phyloP scores from a whole-genome alignment of 805 yeast species.

The Saccharomycopsis capsularis region DNA sequence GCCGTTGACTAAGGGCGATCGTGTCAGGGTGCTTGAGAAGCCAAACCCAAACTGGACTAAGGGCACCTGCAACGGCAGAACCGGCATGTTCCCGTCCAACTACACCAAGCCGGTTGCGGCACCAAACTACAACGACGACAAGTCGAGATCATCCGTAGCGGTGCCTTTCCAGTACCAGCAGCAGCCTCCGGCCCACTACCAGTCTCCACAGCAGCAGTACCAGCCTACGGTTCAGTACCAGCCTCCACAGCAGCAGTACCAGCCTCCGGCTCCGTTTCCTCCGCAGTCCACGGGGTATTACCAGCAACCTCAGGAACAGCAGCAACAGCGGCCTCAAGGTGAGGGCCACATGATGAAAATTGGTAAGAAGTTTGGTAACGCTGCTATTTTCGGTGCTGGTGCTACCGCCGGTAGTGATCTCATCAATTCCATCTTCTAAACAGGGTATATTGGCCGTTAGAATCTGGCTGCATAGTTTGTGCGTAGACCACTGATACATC shows the following conservation, averaged over 20 bases:
- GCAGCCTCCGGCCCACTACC: constrained; percentile 3
- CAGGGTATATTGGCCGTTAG: too few species aligned
- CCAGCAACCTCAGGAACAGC: constrained; percentile 32
- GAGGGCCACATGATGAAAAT: constrained; percentile 44
- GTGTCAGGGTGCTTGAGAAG: constrained; percentile 61
- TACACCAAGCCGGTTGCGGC: constrained; percentile 46
- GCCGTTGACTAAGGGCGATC: constrained; percentile 56
- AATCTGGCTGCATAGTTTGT: neutral
- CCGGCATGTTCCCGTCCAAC: constrained; percentile 87
- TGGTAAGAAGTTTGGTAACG: constrained; percentile 79
- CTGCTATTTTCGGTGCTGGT: constrained; percentile 96
- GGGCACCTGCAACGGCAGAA: constrained; percentile 52
- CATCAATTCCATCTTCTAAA: constrained; percentile 58
- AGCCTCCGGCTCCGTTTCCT: constrained; percentile 36
- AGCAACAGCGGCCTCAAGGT: constrained; percentile 29
- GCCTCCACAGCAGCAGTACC: constrained; percentile 25
- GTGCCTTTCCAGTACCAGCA: neutral
- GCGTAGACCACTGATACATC: neutral
- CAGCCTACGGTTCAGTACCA: constrained; percentile 29
- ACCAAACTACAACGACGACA: neutral
- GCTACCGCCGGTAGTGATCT: constrained; percentile 85
- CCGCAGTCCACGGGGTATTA: constrained; percentile 46
- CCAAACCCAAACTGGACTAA: constrained; percentile 88
- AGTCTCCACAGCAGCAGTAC: constrained; percentile 23
- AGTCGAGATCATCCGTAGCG: neutral